Percentiles rank a stretch among this genome's conserved stretches.
These are phyloP conservation scores for Triglochin maritima DNA, from an alignment of 106 monocot genomes.

Conservation along the genomic window DNA sequence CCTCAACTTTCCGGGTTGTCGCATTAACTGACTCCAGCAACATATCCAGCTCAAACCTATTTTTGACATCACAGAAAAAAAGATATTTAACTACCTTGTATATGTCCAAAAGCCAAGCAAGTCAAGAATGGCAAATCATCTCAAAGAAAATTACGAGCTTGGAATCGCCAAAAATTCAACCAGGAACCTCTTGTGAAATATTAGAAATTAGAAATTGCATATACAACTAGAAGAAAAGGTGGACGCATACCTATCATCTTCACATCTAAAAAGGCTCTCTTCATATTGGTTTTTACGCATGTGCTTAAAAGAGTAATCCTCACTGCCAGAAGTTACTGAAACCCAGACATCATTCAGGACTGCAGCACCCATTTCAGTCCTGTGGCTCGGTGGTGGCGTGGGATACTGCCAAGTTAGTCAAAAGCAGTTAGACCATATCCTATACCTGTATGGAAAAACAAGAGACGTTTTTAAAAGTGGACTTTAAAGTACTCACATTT, in stretches of 20 bases:
- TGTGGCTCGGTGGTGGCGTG: conserved; percentile 68
- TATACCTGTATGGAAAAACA: no score
- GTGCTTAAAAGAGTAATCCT: conserved; percentile 98
- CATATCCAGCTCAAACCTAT: conserved; percentile 95
- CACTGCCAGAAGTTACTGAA: conserved; percentile 93
- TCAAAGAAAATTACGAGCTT: no score
- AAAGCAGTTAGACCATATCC: no score
- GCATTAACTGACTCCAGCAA: conserved; percentile 76
- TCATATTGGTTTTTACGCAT: conserved; percentile 98
- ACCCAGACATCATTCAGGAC: conserved; percentile 94
- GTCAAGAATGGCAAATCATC: no score
- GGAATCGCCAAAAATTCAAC: no score
- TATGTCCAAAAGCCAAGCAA: no score
- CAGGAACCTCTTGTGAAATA: no score
- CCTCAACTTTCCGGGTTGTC: conserved; percentile 69
- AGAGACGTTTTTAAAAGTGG: conserved; percentile 12
- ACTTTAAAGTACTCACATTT: conserved; percentile 33
- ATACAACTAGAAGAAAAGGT: not conserved
- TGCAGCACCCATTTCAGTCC: conserved; percentile 58
- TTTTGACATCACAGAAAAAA: not conserved
- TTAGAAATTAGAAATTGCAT: no score
- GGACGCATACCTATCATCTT: conserved; percentile 76
- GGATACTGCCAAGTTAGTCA: conserved; percentile 44
- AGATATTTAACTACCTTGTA: not conserved
- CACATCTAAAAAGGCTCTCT: conserved; percentile 96